Evolutionary conservation across 2,329 filamentous ascomycete species (phyloP).

Genomic region (Epicoccum nigrum): DNA sequence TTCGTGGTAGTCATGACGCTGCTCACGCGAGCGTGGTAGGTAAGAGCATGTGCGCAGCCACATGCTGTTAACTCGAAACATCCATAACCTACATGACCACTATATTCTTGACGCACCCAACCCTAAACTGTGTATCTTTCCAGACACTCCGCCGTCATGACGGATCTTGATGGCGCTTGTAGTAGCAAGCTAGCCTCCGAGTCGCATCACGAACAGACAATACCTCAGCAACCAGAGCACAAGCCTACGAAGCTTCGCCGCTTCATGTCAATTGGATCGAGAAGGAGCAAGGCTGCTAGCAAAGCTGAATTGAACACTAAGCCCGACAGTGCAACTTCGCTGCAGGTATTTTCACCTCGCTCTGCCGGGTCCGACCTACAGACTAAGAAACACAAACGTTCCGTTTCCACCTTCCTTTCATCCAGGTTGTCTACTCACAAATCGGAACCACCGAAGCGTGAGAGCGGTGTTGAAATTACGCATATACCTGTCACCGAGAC

Average conservation of each 20-base stretch:
- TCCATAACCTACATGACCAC: neutral
- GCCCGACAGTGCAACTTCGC: neutral
- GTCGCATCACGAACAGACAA: neutral
- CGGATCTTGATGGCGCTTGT: neutral
- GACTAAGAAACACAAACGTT: slow-evolving; percentile 1
- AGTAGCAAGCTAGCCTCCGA: neutral
- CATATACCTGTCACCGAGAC: neutral
- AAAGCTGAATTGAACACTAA: neutral
- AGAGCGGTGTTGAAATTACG: neutral
- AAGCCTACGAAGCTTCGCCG: slow-evolving; percentile 8
- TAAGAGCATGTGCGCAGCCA: slow-evolving; percentile 5
- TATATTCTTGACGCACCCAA: neutral
- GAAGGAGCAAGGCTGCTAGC: neutral
- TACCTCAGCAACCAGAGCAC: neutral
- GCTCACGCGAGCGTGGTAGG: neutral
- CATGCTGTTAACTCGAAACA: neutral
- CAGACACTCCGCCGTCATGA: neutral
- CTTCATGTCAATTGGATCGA: slow-evolving; percentile 10
- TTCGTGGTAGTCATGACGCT: slow-evolving; percentile 1
- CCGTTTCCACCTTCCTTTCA: slow-evolving; percentile 1
- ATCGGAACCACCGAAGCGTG: neutral
- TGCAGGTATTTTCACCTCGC: neutral
- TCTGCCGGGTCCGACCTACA: neutral
- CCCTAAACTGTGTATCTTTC: neutral
- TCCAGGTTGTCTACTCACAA: neutral